Evolutionary conservation across 768 basidiomycete genomes (phyloP).

Genomic region (Boletus rubescentipes): DNA sequence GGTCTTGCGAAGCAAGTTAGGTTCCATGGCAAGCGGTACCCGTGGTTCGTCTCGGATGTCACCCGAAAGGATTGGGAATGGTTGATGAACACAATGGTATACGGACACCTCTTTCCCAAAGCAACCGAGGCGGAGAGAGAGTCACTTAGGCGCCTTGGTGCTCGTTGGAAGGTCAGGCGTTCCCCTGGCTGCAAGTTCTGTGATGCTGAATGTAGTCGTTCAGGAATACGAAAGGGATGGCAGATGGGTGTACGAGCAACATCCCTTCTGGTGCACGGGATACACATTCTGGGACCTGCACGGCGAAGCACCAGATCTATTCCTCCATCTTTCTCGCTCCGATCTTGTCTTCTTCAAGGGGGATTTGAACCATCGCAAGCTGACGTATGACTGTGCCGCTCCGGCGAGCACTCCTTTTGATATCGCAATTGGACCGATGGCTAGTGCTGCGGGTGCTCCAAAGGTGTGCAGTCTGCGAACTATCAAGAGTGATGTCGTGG

Average conservation of each 20-base stretch:
- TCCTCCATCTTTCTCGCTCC: slow-evolving; percentile 85
- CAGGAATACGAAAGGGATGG: slow-evolving; percentile 91
- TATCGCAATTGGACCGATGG: slow-evolving; percentile 90
- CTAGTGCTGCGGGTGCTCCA: slow-evolving; percentile 83
- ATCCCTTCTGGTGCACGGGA: slow-evolving; percentile 95
- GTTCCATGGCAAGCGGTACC: slow-evolving; percentile 95
- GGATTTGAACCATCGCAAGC: slow-evolving; percentile 89
- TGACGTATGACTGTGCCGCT: slow-evolving; percentile 85
- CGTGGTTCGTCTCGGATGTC: slow-evolving; percentile 94
- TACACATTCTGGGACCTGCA: slow-evolving; percentile 92
- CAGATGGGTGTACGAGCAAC: slow-evolving; percentile 92
- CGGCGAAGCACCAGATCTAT: slow-evolving; percentile 83
- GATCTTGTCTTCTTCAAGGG: slow-evolving; percentile 96
- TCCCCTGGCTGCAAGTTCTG: neutral
- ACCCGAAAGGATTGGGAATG: slow-evolving; percentile 95
- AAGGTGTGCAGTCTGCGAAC: slow-evolving; percentile 85
- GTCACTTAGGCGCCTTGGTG: slow-evolving; percentile 74
- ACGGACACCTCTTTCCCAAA: slow-evolving; percentile 89
- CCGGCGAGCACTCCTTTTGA: slow-evolving; percentile 88
- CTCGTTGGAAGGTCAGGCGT: slow-evolving; percentile 78
- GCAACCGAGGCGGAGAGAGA: slow-evolving; percentile 78
- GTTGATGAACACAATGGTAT: slow-evolving; percentile 85
- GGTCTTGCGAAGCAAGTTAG: slow-evolving; percentile 81
- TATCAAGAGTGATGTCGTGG: slow-evolving; percentile 94
- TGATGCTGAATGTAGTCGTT: slow-evolving; percentile 3